Base-by-base conservation (phyloP, 208 protist species). In the Tetramitus jugosus region DNA sequence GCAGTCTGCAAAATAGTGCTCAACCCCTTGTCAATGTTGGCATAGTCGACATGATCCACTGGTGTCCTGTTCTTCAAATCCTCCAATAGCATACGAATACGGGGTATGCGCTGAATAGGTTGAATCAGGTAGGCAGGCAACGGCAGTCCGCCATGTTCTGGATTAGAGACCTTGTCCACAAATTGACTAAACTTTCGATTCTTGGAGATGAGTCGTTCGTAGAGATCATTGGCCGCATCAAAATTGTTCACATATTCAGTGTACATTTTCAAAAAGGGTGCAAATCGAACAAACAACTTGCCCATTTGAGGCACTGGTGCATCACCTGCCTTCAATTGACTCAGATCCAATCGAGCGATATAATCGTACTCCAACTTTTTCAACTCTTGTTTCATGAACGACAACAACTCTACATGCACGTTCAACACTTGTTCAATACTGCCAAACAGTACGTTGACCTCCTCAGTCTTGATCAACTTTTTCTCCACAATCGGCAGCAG, bases 181-280 rank as follows among this genome's bases (percentile, higher is more conserved):
- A 40, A 71, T 49, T 71, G 35, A 13, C 2, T 29, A 49, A 49
- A 71, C 33, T 71, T 71, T 29, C 31, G 26, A 17, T 71, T 71
- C 31, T 71, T 71, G 10, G 31, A 37, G 31, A 37, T 26, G 23
- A 6, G 33, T 49, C n/a, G 37, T 49, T 71, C 65, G 7, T 37
- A 49, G 8, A 71, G 13, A 35, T 71, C 65, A 71, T 37, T 37
- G 35, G 39, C 35, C 7, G 20, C 23, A 71, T 71, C 65, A 71
- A 37, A 71, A 49, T 71, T 71, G n/a, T 71, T 71, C 2, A 71
- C 35, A 49, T 49, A 71, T 23, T 6, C 35, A 10, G 35, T 29
- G 35, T 71, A 71, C 10, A 29, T 14, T n/a, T 71, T 71, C 10
- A 71, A 71, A 13, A 71, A 71, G 2, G 65, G 65, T 17, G 23